A percentile compares a stretch with the other conserved stretches of the same genome.
phyloP scores from a whole-genome alignment of 495 filamentous ascomycete species.

The Sordaria brevicollis region DNA sequence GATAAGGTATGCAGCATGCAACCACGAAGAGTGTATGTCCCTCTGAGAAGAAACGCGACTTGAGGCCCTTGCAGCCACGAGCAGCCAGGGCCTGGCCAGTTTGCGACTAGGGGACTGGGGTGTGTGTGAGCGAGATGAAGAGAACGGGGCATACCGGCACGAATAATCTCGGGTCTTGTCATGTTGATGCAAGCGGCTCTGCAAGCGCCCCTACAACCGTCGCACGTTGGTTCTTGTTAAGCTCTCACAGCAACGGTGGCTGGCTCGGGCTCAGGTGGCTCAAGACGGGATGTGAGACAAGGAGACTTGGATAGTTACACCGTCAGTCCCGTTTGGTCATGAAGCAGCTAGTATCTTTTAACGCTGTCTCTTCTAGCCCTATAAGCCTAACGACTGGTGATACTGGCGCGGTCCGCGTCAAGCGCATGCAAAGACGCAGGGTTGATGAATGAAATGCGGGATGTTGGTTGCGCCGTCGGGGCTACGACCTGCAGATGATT shows the following conservation, averaged over 20 bases:
- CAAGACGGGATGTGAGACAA: neutral
- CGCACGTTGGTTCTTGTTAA: neutral
- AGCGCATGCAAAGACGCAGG: neutral
- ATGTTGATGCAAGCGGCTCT: constrained; percentile 33
- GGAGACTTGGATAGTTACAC: neutral
- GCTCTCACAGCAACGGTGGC: neutral
- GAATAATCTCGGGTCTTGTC: constrained; percentile 68
- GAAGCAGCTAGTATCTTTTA: neutral
- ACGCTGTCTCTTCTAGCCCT: neutral
- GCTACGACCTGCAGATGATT: neutral
- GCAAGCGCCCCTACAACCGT: neutral
- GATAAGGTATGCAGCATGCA: neutral
- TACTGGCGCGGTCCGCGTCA: neutral
- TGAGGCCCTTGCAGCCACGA: constrained; percentile 14
- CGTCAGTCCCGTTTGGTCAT: neutral
- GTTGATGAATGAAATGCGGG: neutral
- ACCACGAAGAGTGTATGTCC: constrained; percentile 4
- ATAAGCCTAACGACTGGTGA: neutral
- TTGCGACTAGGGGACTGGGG: constrained; percentile 3
- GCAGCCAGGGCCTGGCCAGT: constrained; percentile 5
- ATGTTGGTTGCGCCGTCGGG: neutral
- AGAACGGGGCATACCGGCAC: constrained; percentile 50
- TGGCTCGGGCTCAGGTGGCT: neutral
- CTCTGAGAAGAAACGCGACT: constrained; percentile 5
- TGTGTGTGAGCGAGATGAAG: constrained; percentile 13